These are phyloP conservation scores for Pleurotus pulmonarius DNA, from an alignment of 768 basidiomycete species.

Conservation along the genomic window DNA sequence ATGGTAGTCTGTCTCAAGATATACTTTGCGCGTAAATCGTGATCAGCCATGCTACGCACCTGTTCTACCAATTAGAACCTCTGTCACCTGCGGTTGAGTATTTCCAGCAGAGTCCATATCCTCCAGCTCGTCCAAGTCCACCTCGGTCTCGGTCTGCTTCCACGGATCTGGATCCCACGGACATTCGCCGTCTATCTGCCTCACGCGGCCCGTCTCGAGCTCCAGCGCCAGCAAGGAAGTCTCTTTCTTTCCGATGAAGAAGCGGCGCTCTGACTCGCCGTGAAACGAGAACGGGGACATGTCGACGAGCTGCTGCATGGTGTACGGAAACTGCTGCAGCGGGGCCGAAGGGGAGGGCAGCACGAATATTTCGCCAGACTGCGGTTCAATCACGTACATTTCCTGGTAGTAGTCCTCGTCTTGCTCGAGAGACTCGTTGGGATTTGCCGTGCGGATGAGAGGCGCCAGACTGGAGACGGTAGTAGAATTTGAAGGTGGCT, in stretches of 20 bases:
- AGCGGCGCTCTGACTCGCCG: slow-evolving; percentile 57
- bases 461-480: slow-evolving; percentile 42
- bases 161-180: slow-evolving; percentile 66
- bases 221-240: slow-evolving; percentile 76
- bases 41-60: slow-evolving; percentile 25
- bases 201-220: slow-evolving; percentile 76
- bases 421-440: slow-evolving; percentile 42
- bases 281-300: slow-evolving; percentile 78
- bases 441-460: slow-evolving; percentile 70
- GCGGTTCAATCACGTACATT: slow-evolving; percentile 92
- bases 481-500: slow-evolving; percentile 37
- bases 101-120: slow-evolving; percentile 43
- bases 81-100: slow-evolving; percentile 33
- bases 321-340: slow-evolving; percentile 84
- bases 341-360: slow-evolving; percentile 64
- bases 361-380: slow-evolving; percentile 91
- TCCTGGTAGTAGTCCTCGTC: slow-evolving; percentile 64
- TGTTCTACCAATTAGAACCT: slow-evolving; percentile 49
- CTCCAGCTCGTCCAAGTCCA: slow-evolving; percentile 54
- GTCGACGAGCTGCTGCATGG: slow-evolving; percentile 91
- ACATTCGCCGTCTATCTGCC: slow-evolving; percentile 72
- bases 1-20: slow-evolving; percentile 66
- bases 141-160: slow-evolving; percentile 28
- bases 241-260: slow-evolving; percentile 91
- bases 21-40: not conserved